Conservation (phyloP, 1,284 basidiomycete species). For the Agroathelia rolfsii region DNA sequence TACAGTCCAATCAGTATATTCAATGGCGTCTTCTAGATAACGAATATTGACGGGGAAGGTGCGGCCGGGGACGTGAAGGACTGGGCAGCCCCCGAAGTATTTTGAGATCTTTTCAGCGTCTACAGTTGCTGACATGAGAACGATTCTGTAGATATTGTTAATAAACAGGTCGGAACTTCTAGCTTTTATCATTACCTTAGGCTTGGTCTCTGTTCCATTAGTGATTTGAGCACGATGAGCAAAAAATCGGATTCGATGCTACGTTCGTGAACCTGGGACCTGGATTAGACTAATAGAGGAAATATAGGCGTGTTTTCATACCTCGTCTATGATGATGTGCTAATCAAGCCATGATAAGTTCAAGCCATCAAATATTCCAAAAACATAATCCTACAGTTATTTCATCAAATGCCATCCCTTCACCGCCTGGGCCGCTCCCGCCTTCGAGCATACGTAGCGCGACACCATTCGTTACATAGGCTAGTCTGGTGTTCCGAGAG, state of each 20-base stretch:
- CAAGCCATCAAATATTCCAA: slow-evolving; percentile 3
- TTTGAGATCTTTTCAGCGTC: slow-evolving; percentile 91
- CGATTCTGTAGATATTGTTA: slow-evolving; percentile 47
- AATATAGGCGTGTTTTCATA: slow-evolving; percentile 22
- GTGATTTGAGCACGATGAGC: slow-evolving; percentile 88
- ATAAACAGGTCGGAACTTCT: slow-evolving; percentile 10
- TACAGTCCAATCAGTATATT: slow-evolving; percentile 80
- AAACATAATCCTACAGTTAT: slow-evolving; percentile 57
- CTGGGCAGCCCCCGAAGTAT: slow-evolving; percentile 89
- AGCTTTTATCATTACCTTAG: too few relatives aligned
- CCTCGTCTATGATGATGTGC: slow-evolving; percentile 87
- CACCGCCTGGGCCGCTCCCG: slow-evolving; percentile 53
- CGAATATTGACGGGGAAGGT: slow-evolving; percentile 90
- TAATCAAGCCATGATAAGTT: slow-evolving; percentile 18
- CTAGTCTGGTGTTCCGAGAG: slow-evolving; percentile 70
- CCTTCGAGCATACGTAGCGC: slow-evolving; percentile 94
- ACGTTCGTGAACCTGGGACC: slow-evolving; percentile 70
- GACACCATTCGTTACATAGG: slow-evolving; percentile 92
- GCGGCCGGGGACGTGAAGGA: slow-evolving; percentile 86
- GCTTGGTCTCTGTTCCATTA: slow-evolving; percentile 71
- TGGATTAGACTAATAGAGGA: slow-evolving; percentile 8
- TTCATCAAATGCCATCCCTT: slow-evolving; percentile 81
- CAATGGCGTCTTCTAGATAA: slow-evolving; percentile 90
- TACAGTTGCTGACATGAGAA: slow-evolving; percentile 97
- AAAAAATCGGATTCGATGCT: slow-evolving; percentile 98